Evolutionary conservation across 176 grass and related monocot species (phyloP).

Genomic region (Cenchrus americanus): DNA sequence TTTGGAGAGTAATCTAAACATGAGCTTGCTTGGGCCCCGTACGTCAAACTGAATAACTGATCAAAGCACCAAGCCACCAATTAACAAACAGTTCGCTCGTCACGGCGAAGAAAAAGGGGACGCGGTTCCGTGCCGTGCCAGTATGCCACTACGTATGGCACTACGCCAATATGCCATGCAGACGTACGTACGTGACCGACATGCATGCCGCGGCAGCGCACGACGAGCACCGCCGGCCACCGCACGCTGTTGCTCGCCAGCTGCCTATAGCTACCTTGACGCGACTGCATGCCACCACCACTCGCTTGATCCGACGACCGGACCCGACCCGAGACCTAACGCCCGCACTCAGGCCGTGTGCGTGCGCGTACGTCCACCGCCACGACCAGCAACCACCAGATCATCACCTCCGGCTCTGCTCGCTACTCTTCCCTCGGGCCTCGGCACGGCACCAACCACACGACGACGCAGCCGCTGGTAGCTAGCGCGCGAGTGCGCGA

Average conservation of each 20-base stretch:
- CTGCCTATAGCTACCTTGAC: not conserved
- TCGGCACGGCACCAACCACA: not conserved
- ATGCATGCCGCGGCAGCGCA: not conserved
- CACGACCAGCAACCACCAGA: not conserved
- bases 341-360: not conserved
- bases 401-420: not conserved
- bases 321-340: slow-evolving; percentile 31
- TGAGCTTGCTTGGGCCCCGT: too few relatives aligned
- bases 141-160: not conserved
- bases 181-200: not conserved
- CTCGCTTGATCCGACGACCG: not conserved
- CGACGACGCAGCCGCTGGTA: too few relatives aligned
- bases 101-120: not conserved
- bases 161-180: not conserved
- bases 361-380: not conserved
- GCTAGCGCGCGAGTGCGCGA: too few relatives aligned
- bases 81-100: too few relatives aligned
- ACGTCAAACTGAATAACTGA: too few relatives aligned
- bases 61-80: too few relatives aligned
- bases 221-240: too few relatives aligned
- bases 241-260: not conserved
- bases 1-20: too few relatives aligned
- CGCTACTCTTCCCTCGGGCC: too few relatives aligned
- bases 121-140: not conserved
- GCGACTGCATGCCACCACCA: not conserved